Evolutionary conservation across 2,329 filamentous ascomycete genomes (phyloP).

Genomic region (Teratosphaeria destructans): DNA sequence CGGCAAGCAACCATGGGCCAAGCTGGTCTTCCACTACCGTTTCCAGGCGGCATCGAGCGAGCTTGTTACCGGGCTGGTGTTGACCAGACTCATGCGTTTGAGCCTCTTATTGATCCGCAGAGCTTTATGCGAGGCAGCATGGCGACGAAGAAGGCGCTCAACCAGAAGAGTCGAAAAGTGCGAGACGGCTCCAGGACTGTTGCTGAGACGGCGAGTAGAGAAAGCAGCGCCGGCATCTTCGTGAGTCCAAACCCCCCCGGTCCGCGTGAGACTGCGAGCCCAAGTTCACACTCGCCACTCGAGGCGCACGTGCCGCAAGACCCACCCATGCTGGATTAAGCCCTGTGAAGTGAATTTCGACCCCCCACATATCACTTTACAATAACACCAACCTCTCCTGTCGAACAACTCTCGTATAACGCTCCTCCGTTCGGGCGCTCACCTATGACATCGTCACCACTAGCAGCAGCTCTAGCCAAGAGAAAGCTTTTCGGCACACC

Average conservation of each 20-base stretch:
- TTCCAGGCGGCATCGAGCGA: constrained; percentile 14
- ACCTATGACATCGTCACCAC: background rate
- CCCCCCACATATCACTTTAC: background rate
- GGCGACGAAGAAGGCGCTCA: background rate
- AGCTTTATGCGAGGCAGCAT: background rate
- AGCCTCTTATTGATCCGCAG: constrained; percentile 1
- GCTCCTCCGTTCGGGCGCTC: background rate
- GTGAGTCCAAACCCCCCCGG: background rate
- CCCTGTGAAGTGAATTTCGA: background rate
- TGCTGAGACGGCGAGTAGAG: background rate
- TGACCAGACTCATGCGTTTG: constrained; percentile 6
- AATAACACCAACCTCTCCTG: background rate
- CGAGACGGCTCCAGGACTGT: background rate
- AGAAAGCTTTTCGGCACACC: background rate
- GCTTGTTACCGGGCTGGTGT: constrained; percentile 10
- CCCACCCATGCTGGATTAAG: background rate
- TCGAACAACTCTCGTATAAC: background rate
- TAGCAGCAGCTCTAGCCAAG: background rate
- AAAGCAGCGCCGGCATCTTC: background rate
- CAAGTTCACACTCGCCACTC: background rate
- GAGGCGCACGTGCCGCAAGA: background rate
- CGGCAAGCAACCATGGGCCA: constrained; percentile 28
- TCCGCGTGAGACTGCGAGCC: background rate
- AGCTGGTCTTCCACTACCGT: constrained; percentile 34
- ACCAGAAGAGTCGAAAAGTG: background rate